Conservation (phyloP, 805 yeast species). For the Metschnikowia orientalis region DNA sequence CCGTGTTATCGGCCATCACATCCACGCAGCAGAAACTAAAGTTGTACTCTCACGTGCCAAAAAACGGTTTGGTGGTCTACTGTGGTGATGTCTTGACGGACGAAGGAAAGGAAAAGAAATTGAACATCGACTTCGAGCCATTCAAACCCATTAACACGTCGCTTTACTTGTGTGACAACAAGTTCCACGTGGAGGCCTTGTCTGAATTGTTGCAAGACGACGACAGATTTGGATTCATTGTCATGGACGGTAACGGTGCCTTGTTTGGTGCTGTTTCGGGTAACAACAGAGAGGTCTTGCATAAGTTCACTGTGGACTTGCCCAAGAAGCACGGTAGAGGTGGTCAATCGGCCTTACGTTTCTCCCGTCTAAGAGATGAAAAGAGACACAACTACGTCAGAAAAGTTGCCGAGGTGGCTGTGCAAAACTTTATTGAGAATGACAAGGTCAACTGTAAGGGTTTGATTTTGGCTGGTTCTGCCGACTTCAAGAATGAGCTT, state of each 20-base stretch:
- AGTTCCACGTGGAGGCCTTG: slow-evolving; percentile 96
- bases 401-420: slow-evolving; percentile 97
- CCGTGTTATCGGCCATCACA: slow-evolving; percentile 94
- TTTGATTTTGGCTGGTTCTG: slow-evolving; percentile 95
- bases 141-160: slow-evolving; percentile 99
- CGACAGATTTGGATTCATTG: slow-evolving; percentile 94
- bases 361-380: slow-evolving; percentile 97
- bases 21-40: slow-evolving; percentile 97
- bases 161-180: slow-evolving; percentile 89
- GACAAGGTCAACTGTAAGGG: slow-evolving; percentile 96
- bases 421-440: slow-evolving; percentile 90
- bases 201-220: slow-evolving; percentile 92
- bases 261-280: slow-evolving; percentile 94
- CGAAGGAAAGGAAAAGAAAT: slow-evolving; percentile 96
- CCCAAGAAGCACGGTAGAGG: slow-evolving; percentile 99
- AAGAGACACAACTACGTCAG: slow-evolving; percentile 98
- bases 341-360: slow-evolving; percentile 99
- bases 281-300: slow-evolving; percentile 92
- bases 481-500: slow-evolving; percentile 96
- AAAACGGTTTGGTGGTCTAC: slow-evolving; percentile 90
- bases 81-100: slow-evolving; percentile 98
- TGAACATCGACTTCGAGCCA: slow-evolving; percentile 96
- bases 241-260: slow-evolving; percentile 99
- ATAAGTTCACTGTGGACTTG: slow-evolving; percentile 91
- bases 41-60: slow-evolving; percentile 83